phyloP scores from a whole-genome alignment of 805 yeast species.

The Lachancea sp. region DNA sequence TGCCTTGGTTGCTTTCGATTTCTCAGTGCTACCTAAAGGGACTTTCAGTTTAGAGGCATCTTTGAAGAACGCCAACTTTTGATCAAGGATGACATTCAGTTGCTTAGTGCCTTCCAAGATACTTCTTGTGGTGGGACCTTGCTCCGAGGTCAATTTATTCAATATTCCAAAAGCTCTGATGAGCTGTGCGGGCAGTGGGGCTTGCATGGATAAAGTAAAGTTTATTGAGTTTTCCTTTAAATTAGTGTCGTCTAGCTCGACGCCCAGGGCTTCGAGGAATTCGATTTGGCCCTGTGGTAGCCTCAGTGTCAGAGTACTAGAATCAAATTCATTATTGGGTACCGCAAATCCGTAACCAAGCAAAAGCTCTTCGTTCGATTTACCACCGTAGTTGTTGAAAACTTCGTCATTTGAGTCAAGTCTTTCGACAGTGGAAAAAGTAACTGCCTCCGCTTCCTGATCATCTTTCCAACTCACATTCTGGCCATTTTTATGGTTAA shows the following conservation, averaged over 20 bases:
- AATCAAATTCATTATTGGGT: constrained; percentile 51
- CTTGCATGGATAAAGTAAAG: constrained; percentile 33
- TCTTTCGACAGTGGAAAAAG: constrained; percentile 38
- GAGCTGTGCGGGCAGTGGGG: constrained; percentile 40
- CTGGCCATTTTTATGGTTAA: constrained; percentile 62
- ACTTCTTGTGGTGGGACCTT: constrained; percentile 44
- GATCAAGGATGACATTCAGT: constrained; percentile 43
- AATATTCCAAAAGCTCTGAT: constrained; percentile 49
- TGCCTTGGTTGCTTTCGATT: constrained; percentile 27
- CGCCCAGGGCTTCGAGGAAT: constrained; percentile 34
- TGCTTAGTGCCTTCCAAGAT: constrained; percentile 55
- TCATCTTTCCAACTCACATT: constrained; percentile 57
- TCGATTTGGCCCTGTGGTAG: constrained; percentile 33
- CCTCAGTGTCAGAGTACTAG: constrained; percentile 53
- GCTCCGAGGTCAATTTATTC: constrained; percentile 46
- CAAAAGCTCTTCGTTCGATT: constrained; percentile 76
- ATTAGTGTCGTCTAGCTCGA: constrained; percentile 37
- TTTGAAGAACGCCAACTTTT: constrained; percentile 42
- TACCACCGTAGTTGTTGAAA: constrained; percentile 80
- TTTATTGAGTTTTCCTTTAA: constrained; percentile 36
- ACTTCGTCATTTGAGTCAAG: constrained; percentile 42
- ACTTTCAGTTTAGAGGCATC: constrained; percentile 24
- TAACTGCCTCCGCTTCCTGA: constrained; percentile 27
- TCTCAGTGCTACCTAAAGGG: constrained; percentile 17
- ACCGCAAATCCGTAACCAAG: constrained; percentile 77